A percentile compares a stretch with the other conserved stretches of the same genome.
Evolutionary conservation across 169 alveolate genomes (phyloP).

Genomic region (Cyclospora cayetanensis): DNA sequence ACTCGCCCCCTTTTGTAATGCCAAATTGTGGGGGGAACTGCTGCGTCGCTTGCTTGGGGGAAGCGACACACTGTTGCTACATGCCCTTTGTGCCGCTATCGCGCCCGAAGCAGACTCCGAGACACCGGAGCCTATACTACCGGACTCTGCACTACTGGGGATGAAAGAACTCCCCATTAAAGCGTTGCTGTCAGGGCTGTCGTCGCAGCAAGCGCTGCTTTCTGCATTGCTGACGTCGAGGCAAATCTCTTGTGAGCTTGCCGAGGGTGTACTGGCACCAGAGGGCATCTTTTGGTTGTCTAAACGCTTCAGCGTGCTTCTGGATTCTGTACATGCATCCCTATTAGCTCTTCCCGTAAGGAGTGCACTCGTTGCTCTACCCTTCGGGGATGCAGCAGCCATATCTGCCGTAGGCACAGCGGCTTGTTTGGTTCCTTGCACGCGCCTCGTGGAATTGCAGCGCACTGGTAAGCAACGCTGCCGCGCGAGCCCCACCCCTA

Average conservation of each 20-base stretch:
- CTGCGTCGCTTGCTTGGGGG: slow-evolving; percentile 56
- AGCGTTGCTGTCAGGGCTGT: neutral
- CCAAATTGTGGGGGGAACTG: slow-evolving; percentile 45
- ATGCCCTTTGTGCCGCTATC: neutral
- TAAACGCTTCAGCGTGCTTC: too few species aligned
- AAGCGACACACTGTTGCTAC: neutral
- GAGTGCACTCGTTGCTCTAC: too few species aligned
- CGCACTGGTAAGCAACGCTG: neutral
- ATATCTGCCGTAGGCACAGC: neutral
- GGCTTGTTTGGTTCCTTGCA: neutral
- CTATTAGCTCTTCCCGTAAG: too few species aligned
- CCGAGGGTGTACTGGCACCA: too few species aligned
- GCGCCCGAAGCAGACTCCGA: neutral
- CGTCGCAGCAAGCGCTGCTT: neutral
- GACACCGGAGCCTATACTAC: neutral
- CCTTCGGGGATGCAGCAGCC: neutral
- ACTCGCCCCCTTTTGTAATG: slow-evolving; percentile 22
- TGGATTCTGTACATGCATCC: too few species aligned
- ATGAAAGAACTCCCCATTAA: neutral
- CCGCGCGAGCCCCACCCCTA: neutral
- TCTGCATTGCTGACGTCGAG: too few species aligned
- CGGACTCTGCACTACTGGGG: neutral
- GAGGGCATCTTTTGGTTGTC: too few species aligned
- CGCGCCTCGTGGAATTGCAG: neutral
- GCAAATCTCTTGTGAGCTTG: too few species aligned